Evolutionary conservation across 441 rosid species (phyloP).

Genomic region (Macaranga tanarius): DNA sequence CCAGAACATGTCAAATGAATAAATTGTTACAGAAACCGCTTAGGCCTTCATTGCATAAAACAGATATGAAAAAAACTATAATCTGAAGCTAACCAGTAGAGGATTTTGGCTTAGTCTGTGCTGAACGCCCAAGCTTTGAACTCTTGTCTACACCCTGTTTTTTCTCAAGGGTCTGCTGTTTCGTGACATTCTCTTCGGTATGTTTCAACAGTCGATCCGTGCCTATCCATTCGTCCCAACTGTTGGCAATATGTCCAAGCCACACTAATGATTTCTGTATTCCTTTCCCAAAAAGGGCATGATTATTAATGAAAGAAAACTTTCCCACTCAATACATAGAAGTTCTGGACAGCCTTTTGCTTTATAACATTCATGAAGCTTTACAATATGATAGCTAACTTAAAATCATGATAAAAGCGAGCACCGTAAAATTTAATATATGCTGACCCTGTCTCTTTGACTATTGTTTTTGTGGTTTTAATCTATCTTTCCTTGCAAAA

Average conservation of each 20-base stretch:
- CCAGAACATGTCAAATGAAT: neutral
- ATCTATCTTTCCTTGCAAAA: neutral
- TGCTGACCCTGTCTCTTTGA: neutral
- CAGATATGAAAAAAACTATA: neutral
- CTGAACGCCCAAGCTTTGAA: conserved; percentile 73
- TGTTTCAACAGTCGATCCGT: conserved; percentile 77
- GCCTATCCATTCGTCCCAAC: conserved; percentile 99
- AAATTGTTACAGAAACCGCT: neutral
- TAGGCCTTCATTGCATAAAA: neutral
- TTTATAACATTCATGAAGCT: neutral
- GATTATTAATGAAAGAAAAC: conserved; percentile 37
- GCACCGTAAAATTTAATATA: neutral
- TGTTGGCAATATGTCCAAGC: conserved; percentile 70
- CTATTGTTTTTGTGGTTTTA: no score
- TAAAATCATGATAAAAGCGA: neutral
- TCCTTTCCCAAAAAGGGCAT: conserved; percentile 36
- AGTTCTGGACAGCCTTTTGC: conserved; percentile 13
- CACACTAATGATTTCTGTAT: conserved; percentile 48
- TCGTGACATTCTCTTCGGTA: conserved; percentile 76
- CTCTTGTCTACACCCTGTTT: conserved; percentile 78
- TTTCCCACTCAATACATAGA: conserved; percentile 10
- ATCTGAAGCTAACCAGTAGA: conserved; percentile 58
- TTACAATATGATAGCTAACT: neutral
- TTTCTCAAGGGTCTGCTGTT: conserved; percentile 84
- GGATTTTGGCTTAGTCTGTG: conserved; percentile 69